Conservation (phyloP, 2,329 filamentous ascomycete genomes). For the Acrocalymma vagum region DNA sequence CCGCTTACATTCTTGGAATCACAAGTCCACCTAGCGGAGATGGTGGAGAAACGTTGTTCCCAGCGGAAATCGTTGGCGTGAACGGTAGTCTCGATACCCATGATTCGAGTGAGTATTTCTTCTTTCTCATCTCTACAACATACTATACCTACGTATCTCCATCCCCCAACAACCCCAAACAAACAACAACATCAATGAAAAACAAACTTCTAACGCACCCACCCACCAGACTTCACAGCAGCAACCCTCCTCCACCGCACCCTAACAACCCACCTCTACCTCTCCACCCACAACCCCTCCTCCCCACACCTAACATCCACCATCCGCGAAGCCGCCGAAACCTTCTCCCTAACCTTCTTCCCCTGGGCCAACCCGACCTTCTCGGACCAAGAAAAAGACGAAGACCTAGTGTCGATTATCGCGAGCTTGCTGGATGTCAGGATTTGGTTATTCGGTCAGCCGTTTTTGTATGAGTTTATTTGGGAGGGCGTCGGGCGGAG, state of each 20-base stretch:
- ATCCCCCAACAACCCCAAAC: conserved; percentile 2
- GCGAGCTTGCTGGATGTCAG: conserved; percentile 31
- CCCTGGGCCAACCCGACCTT: conserved; percentile 41
- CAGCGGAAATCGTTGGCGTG: conserved; percentile 27
- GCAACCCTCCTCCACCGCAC: conserved; percentile 35
- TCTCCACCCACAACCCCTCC: conserved; percentile 7
- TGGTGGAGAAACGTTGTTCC: conserved; percentile 29
- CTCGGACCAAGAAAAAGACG: conserved; percentile 37
- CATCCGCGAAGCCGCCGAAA: conserved; percentile 43
- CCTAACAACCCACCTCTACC: conserved; percentile 36
- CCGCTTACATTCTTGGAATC: conserved; percentile 31
- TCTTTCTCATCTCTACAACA: no score
- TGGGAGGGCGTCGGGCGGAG: conserved; percentile 35
- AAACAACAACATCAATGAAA: conserved; percentile 10
- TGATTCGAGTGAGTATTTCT: conserved; percentile 21
- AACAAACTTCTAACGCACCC: conserved; percentile 8
- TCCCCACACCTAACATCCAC: conserved; percentile 19
- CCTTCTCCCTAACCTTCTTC: conserved; percentile 45
- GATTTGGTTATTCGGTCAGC: conserved; percentile 40
- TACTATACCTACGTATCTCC: no score
- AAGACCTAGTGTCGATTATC: conserved; percentile 35
- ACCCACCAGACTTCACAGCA: conserved; percentile 25
- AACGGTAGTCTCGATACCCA: background rate
- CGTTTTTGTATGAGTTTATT: conserved; percentile 31
- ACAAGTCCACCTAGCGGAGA: conserved; percentile 23